Evolutionary conservation across 345 rosid genomes (phyloP), one percentile per base, ranked within the genome.

Genomic region (Moringa oleifera): DNA sequence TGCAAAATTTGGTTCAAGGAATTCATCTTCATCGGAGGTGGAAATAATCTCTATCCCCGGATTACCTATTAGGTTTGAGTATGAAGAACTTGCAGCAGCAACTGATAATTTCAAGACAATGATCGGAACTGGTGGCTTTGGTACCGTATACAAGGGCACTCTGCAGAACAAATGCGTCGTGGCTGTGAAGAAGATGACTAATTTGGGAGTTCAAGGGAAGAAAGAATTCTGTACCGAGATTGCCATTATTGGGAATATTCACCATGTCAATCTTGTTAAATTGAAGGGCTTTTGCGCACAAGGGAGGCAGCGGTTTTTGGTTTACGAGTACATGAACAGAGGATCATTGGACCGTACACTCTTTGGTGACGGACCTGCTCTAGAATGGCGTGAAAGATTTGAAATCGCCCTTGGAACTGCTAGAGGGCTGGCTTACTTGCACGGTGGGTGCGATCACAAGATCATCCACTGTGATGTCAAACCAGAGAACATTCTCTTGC

Each of bases 61-160:
- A 37, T 65, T 81, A 63, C 90, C 82, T n/a, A 74, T 57, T 19
- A 73, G 81, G 76, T 82, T 76, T 59, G 71, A 79, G 22, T 75
- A 73, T 57, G 72, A 74, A 59, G 87, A 80, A 55, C 75, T 85
- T 10, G 73, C 67, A 59, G 62, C 55, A 20, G 83, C 83, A 11
- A 85, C 90, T 53, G 74, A 78, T 33, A 62, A 76, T 55, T 82
- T 85, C 61, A 64, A 67, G 59, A 54, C 58, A 63, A 70, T 23
- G 18, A 79, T 82, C 46, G 90, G 87, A 9, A 55, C 77, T 13
- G 90, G 90, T 9, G 90, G 90, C 12, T 84, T 84, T 31, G 89
- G 86, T 45, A 19, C 79, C 23, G 89, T 84, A 0, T 81, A 77
- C 62, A 72, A 59, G 65, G 87, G 87, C 28, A 59, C 46, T 25